Base-by-base conservation (phyloP, 352 stramenopile genomes). In the Globisporangium alternatum region DNA sequence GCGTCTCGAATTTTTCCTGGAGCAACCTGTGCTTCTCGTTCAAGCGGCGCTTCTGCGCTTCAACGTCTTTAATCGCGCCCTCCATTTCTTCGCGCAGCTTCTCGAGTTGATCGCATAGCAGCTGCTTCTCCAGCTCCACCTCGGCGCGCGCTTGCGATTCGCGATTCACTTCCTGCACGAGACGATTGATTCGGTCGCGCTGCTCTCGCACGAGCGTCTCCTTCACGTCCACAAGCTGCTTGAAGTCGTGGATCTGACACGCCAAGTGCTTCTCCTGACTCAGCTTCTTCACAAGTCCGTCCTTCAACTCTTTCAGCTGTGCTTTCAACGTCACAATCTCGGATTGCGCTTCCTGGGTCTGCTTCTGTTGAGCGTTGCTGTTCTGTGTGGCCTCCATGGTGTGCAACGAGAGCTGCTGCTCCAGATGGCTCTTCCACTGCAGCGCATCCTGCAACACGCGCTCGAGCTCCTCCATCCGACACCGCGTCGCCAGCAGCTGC, bases 401-500 rank as follows among this genome's bases (percentile, higher is more conserved):
- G 22, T 76, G 69, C 2, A 33, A 45, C 0, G 22, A 39, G 1
- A 86, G 22, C 21, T 88, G 65, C 8, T 62, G 51, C 30, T 93
- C 84, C n/a, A 86, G 60, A 15, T 74, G 59, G 2, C 61, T 66
- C 53, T 89, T 89, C 58, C 74, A 85, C 37, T 74, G 45, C 4
- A 93, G 61, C 6, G 80, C 67, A n/a, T 87, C 80, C 8, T 78
- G 60, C 17, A 90, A n/a, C 17, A 87, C 68, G 1, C 74, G 68
- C 53, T 91, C 83, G 2, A 88, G 64, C 47, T 93, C 82, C 19
- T 78, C 67, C 81, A 93, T 91, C 1, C 81, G 71, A 28, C 75
- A 66, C 28, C 73, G 67, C 0, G 71, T 77, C 2, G 81, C 82
- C 1, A 76, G 31, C 0, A 90, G 55, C 48, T 88, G 70, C 55